Percentiles rank a stretch among this genome's conserved stretches.
Conservation (phyloP, 2,329 filamentous ascomycete genomes). For the Incumbomyces delicatus region DNA sequence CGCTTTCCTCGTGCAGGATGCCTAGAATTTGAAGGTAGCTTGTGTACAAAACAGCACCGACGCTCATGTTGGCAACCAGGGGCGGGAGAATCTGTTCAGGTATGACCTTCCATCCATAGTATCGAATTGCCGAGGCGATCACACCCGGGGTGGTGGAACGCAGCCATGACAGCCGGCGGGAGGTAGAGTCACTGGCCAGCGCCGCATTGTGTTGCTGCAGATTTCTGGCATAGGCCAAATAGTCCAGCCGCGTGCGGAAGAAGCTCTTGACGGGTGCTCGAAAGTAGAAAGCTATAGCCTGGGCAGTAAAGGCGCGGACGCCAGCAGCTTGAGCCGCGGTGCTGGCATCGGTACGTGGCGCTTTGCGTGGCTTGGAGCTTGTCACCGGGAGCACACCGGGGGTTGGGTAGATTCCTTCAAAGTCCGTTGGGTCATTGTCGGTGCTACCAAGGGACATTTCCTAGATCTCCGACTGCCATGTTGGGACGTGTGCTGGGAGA, state of each 20-base stretch:
- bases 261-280: slow-evolving; percentile 85
- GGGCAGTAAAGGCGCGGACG: slow-evolving; percentile 71
- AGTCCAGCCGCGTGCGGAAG: slow-evolving; percentile 83
- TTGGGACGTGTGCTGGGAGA: too few species aligned
- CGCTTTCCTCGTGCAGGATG: slow-evolving; percentile 48
- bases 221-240: slow-evolving; percentile 32
- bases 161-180: slow-evolving; percentile 33
- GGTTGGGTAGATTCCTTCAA: slow-evolving; percentile 3
- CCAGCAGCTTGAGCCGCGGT: slow-evolving; percentile 76
- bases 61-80: slow-evolving; percentile 51
- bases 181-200: not conserved
- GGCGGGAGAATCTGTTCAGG: slow-evolving; percentile 56
- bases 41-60: slow-evolving; percentile 55
- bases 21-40: slow-evolving; percentile 52
- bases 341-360: slow-evolving; percentile 49
- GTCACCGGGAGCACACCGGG: slow-evolving; percentile 2
- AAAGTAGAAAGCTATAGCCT: slow-evolving; percentile 84
- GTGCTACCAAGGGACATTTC: slow-evolving; percentile 5
- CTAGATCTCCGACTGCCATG: not conserved
- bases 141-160: slow-evolving; percentile 52
- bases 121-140: slow-evolving; percentile 49
- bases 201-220: slow-evolving; percentile 4
- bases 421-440: slow-evolving; percentile 5
- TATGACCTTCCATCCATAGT: slow-evolving; percentile 55
- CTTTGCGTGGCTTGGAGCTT: slow-evolving; percentile 20